A percentile compares a stretch with the other conserved stretches of the same genome.
phyloP scores from a whole-genome alignment of 139 green algal genomes.

The Volvox reticuliferus region DNA sequence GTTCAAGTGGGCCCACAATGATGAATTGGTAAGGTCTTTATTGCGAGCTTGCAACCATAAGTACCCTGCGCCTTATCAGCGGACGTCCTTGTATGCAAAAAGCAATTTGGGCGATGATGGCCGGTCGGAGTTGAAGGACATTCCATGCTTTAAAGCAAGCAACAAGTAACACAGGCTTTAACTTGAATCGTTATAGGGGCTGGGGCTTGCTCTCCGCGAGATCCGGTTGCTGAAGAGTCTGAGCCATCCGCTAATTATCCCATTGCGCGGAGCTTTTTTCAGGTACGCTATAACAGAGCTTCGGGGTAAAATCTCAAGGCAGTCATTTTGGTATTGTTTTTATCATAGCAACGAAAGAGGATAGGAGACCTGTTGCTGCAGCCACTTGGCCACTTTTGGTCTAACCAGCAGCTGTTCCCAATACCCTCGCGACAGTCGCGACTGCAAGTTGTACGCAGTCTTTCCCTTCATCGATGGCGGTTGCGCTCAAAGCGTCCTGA shows the following conservation, averaged over 20 bases:
- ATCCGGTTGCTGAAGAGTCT: slow-evolving; percentile 14
- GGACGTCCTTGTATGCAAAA: too few species aligned
- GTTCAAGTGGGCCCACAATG: slow-evolving; percentile 17
- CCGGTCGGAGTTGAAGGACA: neutral
- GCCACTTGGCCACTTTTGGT: too few species aligned
- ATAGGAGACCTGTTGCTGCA: too few species aligned
- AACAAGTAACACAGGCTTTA: neutral
- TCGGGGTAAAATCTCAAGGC: too few species aligned
- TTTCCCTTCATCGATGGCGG: slow-evolving; percentile 35
- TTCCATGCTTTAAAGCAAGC: neutral
- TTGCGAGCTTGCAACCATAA: neutral
- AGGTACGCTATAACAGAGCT: neutral
- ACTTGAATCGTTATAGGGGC: neutral
- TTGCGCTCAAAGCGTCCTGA: neutral
- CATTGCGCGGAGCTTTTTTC: slow-evolving; percentile 13
- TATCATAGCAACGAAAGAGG: too few species aligned
- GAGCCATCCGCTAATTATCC: slow-evolving; percentile 30
- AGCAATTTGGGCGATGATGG: too few species aligned
- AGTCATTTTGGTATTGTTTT: too few species aligned
- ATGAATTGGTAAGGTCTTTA: neutral
- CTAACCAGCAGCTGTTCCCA: too few species aligned
- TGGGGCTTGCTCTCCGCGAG: slow-evolving; percentile 23
- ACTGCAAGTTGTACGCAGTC: neutral
- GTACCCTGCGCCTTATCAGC: too few species aligned
- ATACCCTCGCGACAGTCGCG: neutral